Base-by-base conservation (phyloP, 495 filamentous ascomycete species). In the Xanthoparmelia taractica region DNA sequence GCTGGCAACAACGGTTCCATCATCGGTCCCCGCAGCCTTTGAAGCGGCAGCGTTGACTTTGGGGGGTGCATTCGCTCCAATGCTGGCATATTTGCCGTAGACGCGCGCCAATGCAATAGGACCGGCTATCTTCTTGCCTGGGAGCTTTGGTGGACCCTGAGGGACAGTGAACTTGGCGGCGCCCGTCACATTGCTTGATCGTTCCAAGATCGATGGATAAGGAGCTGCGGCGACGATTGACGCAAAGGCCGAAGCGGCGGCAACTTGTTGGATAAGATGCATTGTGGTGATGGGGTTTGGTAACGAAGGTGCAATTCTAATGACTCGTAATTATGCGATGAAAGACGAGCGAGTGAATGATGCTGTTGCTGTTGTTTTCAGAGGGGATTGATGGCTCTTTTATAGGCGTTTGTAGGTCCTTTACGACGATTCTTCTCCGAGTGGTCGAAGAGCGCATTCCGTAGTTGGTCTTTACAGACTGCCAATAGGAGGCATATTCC, bases 1-100 rank as follows among this genome's bases (percentile, higher is more conserved):
- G 17, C 73, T 79, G 23, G 84, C 79, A 52, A 71, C 63, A 33
- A 75, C 84, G 59, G 75, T 75, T 57, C 78, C 80, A 23, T 76
- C 77, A 54, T 75, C 70, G 41, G 73, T 77, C 55, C 80, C 80
- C 37, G 65, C 67, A 29, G 67, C 67, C 25, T 73, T 74, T 37
- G 81, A 78, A 47, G 65, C 67, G 45, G 67, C 67, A 8, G 73
- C 73, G 48, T 72, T 71, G 64, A 84, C 69, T 48, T 69, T 56
- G 8, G 61, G 59, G 5, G 82, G 80, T 3, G 67, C 60, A 31
- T 27, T 47, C 54, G 61, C 45, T 12, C 82, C 72, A 6, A 66
- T 56, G 40, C 66, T 77, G 33, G 73, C 74, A 64, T 77, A 84
- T 67, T 81, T 82, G 67, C 66, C 61, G 55, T 79, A 67, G 6